Evolutionary conservation across 768 basidiomycete genomes (phyloP).

Genomic region (Dendrothele bispora): DNA sequence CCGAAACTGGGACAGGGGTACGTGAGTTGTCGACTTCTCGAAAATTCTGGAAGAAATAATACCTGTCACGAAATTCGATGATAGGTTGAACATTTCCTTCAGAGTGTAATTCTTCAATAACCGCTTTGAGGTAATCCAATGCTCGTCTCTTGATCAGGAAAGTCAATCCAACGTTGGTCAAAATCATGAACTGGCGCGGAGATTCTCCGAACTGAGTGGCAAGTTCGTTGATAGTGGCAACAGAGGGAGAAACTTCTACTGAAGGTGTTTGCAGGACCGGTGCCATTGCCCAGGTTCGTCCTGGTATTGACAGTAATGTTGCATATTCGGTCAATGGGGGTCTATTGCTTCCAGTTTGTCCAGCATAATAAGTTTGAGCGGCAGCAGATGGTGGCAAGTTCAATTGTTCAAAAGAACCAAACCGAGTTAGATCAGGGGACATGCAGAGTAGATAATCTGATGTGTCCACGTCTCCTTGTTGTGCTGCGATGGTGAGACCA

Average conservation of each 20-base stretch:
- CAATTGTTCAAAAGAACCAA: constrained; percentile 70
- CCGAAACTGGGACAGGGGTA: constrained; percentile 62
- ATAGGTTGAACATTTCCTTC: constrained; percentile 79
- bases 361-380: constrained; percentile 43
- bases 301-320: constrained; percentile 73
- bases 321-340: constrained; percentile 78
- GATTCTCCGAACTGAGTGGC: constrained; percentile 77
- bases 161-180: constrained; percentile 85
- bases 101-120: constrained; percentile 79
- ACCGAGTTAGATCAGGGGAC: constrained; percentile 72
- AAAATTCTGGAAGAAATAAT: constrained; percentile 13
- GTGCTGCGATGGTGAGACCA: constrained; percentile 69
- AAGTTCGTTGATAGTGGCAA: constrained; percentile 73
- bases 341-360: constrained; percentile 36
- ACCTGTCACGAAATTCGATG: constrained; percentile 82
- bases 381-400: constrained; percentile 41
- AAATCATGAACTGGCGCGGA: constrained; percentile 78
- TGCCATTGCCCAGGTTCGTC: constrained; percentile 83
- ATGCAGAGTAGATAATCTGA: constrained; percentile 75
- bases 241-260: constrained; percentile 31
- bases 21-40: constrained; percentile 4
- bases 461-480: constrained; percentile 71
- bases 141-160: constrained; percentile 81
- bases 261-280: constrained; percentile 38
- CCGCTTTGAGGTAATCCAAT: constrained; percentile 79